Evolutionary conservation across 2,329 filamentous ascomycete species (phyloP).

Genomic region (Davidsoniella virescens): DNA sequence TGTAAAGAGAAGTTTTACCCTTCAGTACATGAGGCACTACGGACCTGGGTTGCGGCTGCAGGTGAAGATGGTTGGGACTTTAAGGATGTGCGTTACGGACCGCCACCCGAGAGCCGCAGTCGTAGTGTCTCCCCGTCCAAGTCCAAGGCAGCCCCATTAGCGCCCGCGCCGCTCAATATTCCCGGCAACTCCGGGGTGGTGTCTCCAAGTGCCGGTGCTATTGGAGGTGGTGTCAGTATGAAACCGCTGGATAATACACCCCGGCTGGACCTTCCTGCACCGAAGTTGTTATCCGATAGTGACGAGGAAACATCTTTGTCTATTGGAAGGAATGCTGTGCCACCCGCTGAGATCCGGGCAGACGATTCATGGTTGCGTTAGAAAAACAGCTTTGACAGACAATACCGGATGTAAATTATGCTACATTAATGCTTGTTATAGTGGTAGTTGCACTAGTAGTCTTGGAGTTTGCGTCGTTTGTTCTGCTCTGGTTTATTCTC

Average conservation of each 20-base stretch:
- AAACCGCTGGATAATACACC: conserved; percentile 4
- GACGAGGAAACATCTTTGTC: conserved; percentile 8
- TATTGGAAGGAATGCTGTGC: conserved; percentile 5
- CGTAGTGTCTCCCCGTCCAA: conserved; percentile 12
- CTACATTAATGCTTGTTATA: neutral
- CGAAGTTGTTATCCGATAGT: conserved; percentile 11
- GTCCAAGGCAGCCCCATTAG: conserved; percentile 7
- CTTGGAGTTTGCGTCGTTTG: too few relatives aligned
- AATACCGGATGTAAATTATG: too few relatives aligned
- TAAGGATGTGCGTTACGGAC: conserved; percentile 61
- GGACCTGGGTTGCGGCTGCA: conserved; percentile 80
- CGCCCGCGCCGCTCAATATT: conserved; percentile 5
- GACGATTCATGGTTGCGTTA: conserved; percentile 13
- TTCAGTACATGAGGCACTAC: conserved; percentile 72
- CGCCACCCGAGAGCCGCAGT: conserved; percentile 24
- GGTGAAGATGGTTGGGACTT: conserved; percentile 80
- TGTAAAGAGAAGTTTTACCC: conserved; percentile 98
- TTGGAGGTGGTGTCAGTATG: neutral
- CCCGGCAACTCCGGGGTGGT: neutral
- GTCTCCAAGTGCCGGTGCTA: neutral
- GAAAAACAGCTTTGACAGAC: conserved; percentile 1
- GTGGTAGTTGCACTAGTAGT: neutral
- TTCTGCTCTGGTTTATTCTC: too few relatives aligned
- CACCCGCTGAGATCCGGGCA: conserved; percentile 9
- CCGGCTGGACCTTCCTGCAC: conserved; percentile 10